Evolutionary conservation across 331 rosid species (phyloP).

Genomic region (Rosa hybrid): DNA sequence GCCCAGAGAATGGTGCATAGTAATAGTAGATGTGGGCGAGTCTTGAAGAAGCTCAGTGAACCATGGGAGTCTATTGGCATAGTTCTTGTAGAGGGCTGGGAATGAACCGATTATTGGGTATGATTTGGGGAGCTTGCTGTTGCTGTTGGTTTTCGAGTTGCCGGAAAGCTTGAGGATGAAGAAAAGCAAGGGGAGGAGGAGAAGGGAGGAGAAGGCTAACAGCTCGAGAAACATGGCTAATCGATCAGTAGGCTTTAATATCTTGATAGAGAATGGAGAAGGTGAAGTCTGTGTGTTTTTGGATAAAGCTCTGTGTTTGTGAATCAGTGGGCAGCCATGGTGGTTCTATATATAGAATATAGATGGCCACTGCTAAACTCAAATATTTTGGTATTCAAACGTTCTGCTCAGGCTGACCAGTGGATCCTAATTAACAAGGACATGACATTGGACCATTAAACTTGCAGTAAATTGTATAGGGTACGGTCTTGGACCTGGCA

Average conservation of each 20-base stretch:
- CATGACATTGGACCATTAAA: no score
- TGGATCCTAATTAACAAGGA: no score
- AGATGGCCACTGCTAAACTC: no score
- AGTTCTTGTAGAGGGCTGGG: constrained; percentile 21
- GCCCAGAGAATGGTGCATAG: constrained; percentile 26
- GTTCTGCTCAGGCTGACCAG: no score
- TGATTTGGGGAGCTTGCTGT: constrained; percentile 30
- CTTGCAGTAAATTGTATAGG: no score
- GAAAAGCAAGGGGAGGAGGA: constrained; percentile 9
- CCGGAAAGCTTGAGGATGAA: neutral
- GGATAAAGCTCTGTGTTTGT: no score
- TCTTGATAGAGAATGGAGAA: neutral
- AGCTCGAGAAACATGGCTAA: constrained; percentile 9
- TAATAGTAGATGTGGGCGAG: constrained; percentile 43
- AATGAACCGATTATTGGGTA: constrained; percentile 39
- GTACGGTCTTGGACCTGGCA: no score
- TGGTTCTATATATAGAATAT: no score
- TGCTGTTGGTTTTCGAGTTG: neutral
- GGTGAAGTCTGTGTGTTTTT: neutral
- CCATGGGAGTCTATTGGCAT: constrained; percentile 42
- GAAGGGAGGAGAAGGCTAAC: neutral
- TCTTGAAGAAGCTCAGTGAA: constrained; percentile 40
- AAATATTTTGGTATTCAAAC: no score
- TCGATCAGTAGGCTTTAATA: neutral
- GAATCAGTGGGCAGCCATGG: no score